A percentile compares a stretch with the other conserved stretches of the same genome.
These are phyloP conservation scores for Fomitopsis schrenkii DNA, from an alignment of 1,284 basidiomycete species.

Conservation along the genomic window DNA sequence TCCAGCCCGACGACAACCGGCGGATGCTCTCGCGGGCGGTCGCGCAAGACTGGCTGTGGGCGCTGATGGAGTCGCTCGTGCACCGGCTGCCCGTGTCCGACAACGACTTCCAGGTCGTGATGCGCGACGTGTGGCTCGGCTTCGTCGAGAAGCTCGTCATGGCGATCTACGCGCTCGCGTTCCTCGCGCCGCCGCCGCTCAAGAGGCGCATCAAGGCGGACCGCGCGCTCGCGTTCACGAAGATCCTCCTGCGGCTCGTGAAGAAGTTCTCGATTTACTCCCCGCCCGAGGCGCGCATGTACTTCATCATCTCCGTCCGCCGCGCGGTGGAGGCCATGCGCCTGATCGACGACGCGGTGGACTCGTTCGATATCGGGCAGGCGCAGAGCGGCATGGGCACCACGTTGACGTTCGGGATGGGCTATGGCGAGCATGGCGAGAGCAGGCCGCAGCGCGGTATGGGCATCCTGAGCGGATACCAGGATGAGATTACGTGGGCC, in stretches of 20 bases:
- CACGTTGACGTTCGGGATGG: slow-evolving; percentile 69
- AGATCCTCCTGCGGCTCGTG: slow-evolving; percentile 62
- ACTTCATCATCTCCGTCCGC: slow-evolving; percentile 65
- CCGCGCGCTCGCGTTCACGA: slow-evolving; percentile 53
- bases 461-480: slow-evolving; percentile 72
- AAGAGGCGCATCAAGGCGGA: slow-evolving; percentile 68
- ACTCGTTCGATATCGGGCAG: slow-evolving; percentile 67
- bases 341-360: slow-evolving; percentile 76
- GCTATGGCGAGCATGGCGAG: slow-evolving; percentile 70
- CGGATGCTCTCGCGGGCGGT: slow-evolving; percentile 64
- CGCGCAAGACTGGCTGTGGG: slow-evolving; percentile 53
- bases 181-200: slow-evolving; percentile 72
- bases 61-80: slow-evolving; percentile 67
- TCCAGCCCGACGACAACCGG: slow-evolving; percentile 78
- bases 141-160: slow-evolving; percentile 80
- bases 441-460: slow-evolving; percentile 60
- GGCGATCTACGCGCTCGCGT: slow-evolving; percentile 83
- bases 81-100: slow-evolving; percentile 80
- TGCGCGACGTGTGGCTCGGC: slow-evolving; percentile 64
- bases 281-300: slow-evolving; percentile 42
- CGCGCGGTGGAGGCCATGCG: slow-evolving; percentile 84
- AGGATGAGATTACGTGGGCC: slow-evolving; percentile 62
- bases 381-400: slow-evolving; percentile 38
- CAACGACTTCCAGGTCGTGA: slow-evolving; percentile 69
- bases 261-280: slow-evolving; percentile 52